Percentiles rank a stretch among this genome's conserved stretches.
phyloP scores from a whole-genome alignment of 352 stramenopile species.

The Pythium dissimile region DNA sequence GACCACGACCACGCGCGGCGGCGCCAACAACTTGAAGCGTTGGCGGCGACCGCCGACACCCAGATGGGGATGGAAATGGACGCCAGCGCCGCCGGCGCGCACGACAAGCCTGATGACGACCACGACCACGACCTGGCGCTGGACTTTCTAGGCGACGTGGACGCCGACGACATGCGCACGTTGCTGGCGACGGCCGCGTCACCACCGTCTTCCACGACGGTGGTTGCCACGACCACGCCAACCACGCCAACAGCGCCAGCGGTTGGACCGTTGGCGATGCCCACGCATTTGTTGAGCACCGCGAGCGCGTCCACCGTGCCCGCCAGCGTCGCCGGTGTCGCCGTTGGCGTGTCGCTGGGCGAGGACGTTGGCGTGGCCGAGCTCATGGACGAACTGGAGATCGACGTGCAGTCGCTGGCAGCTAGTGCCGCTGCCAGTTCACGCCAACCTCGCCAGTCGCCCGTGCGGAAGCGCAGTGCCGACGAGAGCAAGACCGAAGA shows the following conservation, averaged over 20 bases:
- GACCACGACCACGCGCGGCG: constrained; percentile 37
- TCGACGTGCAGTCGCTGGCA: constrained; percentile 29
- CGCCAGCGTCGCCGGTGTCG: not conserved
- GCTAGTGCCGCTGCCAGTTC: too few species aligned
- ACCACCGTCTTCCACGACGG: not conserved
- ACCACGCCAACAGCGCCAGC: not conserved
- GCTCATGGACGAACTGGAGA: constrained; percentile 47
- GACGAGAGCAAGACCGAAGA: constrained; percentile 55
- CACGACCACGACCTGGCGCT: constrained; percentile 28
- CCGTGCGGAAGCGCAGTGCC: constrained; percentile 5
- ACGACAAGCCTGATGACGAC: constrained; percentile 5
- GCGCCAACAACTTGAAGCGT: constrained; percentile 15
- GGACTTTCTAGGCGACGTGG: constrained; percentile 52
- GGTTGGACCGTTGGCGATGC: constrained; percentile 27
- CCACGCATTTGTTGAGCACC: constrained; percentile 20
- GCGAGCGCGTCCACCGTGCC: not conserved
- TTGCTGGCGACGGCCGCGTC: constrained; percentile 42
- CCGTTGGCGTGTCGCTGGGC: constrained; percentile 15
- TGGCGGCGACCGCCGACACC: not conserved
- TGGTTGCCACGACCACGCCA: not conserved
- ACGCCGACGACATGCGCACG: constrained; percentile 47
- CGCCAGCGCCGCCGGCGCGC: constrained; percentile 21
- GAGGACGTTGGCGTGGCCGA: constrained; percentile 39
- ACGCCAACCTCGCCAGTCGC: too few species aligned
- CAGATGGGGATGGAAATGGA: not conserved